Evolutionary conservation across 768 basidiomycete genomes (phyloP).

Genomic region (Tulasnella sp.): DNA sequence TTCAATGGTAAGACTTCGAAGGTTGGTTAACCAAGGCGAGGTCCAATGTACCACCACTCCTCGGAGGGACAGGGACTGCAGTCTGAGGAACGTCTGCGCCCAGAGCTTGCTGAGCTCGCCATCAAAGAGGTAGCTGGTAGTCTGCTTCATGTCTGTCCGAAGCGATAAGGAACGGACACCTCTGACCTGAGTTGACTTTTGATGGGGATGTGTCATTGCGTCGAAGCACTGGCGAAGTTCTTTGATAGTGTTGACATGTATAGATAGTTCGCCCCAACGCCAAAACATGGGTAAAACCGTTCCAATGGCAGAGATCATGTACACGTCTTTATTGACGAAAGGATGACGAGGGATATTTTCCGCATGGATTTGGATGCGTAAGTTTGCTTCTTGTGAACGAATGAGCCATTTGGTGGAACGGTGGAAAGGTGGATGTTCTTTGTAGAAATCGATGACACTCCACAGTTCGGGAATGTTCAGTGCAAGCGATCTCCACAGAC

Average conservation of each 20-base stretch:
- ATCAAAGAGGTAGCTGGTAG: neutral
- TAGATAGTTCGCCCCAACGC: neutral
- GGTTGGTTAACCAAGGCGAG: neutral
- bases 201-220: neutral
- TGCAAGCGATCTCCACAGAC: neutral
- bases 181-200: neutral
- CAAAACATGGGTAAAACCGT: neutral
- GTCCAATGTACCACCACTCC: neutral
- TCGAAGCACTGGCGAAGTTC: neutral
- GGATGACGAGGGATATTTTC: neutral
- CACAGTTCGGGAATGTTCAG: slow-evolving; percentile 1
- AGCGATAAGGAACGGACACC: neutral
- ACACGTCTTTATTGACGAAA: neutral
- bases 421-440: neutral
- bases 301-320: neutral
- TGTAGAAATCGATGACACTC: slow-evolving; percentile 2
- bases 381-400: neutral
- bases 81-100: neutral
- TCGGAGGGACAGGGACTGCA: neutral
- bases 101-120: neutral
- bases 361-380: neutral
- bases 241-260: neutral
- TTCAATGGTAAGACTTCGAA: neutral
- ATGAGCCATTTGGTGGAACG: neutral
- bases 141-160: neutral